phyloP scores from a whole-genome alignment of 805 yeast species.

The Starmerella roubikii region DNA sequence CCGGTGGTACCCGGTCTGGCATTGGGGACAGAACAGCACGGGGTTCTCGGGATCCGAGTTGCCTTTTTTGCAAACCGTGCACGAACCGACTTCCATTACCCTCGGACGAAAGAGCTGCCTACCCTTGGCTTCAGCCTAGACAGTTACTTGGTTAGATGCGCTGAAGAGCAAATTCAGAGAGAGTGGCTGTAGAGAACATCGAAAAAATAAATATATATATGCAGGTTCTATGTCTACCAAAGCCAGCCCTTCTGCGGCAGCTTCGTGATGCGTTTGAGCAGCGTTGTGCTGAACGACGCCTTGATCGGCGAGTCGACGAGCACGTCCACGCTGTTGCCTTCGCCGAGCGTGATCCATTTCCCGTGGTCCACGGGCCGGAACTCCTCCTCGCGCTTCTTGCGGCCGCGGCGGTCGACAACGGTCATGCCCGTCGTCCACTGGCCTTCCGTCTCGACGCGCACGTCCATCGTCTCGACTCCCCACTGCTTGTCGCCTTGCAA shows the following conservation, averaged over 20 bases:
- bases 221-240: conserved; percentile 24
- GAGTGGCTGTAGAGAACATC: too few relatives aligned
- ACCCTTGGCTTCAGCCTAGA: too few relatives aligned
- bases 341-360: conserved; percentile 20
- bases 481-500: conserved; percentile 16
- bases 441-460: conserved; percentile 30
- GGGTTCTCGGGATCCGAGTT: conserved; percentile 27
- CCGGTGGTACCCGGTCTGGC: conserved; percentile 31
- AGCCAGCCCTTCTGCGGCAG: neutral
- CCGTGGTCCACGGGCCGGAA: conserved; percentile 19
- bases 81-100: conserved; percentile 23
- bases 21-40: conserved; percentile 31
- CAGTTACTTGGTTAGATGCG: too few relatives aligned
- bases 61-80: conserved; percentile 30
- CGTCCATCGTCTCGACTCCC: conserved; percentile 21
- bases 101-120: too few relatives aligned
- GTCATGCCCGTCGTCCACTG: conserved; percentile 29
- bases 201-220: too few relatives aligned
- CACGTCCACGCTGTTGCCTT: conserved; percentile 19
- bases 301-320: conserved; percentile 17
- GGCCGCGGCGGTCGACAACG: conserved; percentile 26
- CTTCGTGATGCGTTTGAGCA: neutral
- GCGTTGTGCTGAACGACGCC: conserved; percentile 6
- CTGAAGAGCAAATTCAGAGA: too few relatives aligned
- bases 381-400: conserved; percentile 17